Percentiles rank a stretch among this genome's conserved stretches.
Evolutionary conservation across 768 basidiomycete species (phyloP).

Genomic region (Auriscalpium vulgare): DNA sequence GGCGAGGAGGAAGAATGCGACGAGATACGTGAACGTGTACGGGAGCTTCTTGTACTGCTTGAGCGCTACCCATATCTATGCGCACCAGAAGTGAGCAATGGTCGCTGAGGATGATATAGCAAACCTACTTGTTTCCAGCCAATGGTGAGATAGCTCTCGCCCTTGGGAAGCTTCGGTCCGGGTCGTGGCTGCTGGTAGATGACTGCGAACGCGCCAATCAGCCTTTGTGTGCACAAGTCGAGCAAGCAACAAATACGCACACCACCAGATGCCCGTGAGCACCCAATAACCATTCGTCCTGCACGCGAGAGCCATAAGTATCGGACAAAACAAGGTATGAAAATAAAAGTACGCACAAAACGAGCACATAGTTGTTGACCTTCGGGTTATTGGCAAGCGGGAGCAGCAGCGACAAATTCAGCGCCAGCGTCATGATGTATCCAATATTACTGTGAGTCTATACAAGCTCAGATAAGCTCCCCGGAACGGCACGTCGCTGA

Average conservation of each 20-base stretch:
- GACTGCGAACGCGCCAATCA: slow-evolving; percentile 33
- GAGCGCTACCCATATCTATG: slow-evolving; percentile 66
- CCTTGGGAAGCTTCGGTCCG: slow-evolving; percentile 71
- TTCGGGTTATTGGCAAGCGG: slow-evolving; percentile 49
- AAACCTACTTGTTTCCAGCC: slow-evolving; percentile 90
- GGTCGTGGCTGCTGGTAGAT: slow-evolving; percentile 81
- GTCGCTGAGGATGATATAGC: too few relatives aligned
- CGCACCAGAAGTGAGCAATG: not conserved
- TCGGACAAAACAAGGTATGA: not conserved
- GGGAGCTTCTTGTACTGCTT: slow-evolving; percentile 75
- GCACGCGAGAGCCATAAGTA: not conserved
- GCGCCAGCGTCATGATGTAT: slow-evolving; percentile 52
- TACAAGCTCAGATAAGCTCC: not conserved
- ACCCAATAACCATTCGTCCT: slow-evolving; percentile 77
- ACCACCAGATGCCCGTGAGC: slow-evolving; percentile 81
- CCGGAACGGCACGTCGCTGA: not conserved
- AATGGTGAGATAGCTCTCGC: slow-evolving; percentile 69
- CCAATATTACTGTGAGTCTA: slow-evolving; percentile 75
- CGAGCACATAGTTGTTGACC: slow-evolving; percentile 69
- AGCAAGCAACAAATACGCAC: slow-evolving; percentile 32
- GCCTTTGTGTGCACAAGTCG: not conserved
- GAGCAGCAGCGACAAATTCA: slow-evolving; percentile 66
- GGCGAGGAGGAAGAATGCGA: slow-evolving; percentile 71
- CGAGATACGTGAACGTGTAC: slow-evolving; percentile 74
- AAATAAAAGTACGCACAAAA: slow-evolving; percentile 43